phyloP scores from a whole-genome alignment of 306 rosid genomes.

The Vigna nakashimae region DNA sequence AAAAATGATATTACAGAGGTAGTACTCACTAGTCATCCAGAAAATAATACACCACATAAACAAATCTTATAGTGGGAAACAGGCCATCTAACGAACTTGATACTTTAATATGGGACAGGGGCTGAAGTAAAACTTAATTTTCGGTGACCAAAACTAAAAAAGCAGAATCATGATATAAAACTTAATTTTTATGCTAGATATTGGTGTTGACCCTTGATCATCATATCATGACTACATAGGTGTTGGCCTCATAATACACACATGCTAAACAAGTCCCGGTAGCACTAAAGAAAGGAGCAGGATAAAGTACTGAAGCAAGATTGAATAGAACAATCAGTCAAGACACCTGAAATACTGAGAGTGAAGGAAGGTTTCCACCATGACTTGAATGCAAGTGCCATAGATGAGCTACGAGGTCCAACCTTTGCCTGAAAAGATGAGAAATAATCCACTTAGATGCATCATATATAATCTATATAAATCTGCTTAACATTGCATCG shows the following conservation, averaged over 20 bases:
- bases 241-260: constrained; percentile 4
- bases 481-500: constrained; percentile 35
- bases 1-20: constrained; percentile 5
- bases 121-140: constrained; percentile 3
- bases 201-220: background rate
- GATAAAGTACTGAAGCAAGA: constrained; percentile 9
- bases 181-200: background rate
- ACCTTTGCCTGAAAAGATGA: constrained; percentile 72
- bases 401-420: constrained; percentile 79
- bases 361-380: constrained; percentile 99
- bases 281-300: constrained; percentile 35
- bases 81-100: background rate
- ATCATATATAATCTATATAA: constrained; percentile 38
- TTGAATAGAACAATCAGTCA: constrained; percentile 31
- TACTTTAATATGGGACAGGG: background rate
- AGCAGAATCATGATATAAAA: constrained; percentile 1
- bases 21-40: background rate
- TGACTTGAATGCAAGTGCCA: constrained; percentile 84
- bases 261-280: constrained; percentile 9
- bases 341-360: constrained; percentile 81
- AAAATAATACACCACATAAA: background rate
- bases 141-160: background rate
- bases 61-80: background rate
- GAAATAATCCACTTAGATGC: constrained; percentile 36
- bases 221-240: constrained; percentile 5